Base-by-base conservation (phyloP, 2,329 filamentous ascomycete genomes). In the Aspergillus thermomutatus region DNA sequence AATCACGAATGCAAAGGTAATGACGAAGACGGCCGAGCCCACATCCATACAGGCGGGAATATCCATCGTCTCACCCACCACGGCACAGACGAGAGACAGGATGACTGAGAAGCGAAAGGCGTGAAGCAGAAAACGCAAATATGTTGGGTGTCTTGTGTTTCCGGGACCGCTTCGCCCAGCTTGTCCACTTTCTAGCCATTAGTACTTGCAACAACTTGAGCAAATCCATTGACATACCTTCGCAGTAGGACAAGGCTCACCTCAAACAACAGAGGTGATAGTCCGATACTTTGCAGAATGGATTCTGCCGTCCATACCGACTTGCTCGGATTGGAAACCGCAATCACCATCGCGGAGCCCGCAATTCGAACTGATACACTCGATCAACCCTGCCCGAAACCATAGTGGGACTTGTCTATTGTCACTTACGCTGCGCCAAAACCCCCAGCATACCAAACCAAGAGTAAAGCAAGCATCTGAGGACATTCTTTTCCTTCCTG, bases 211-310 rank as follows among this genome's bases (percentile, higher is more conserved):
- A 19, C 5, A 3, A 51, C 9, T 5, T 21, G 25, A 45, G 26
- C 19, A 9, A 8, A 23, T 6, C 0, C 19, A 37, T 14, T 10
- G 11, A 31, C 57, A 17, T 61, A 69, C 67, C 65, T 65, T 59
- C 63, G 54, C 43, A 70, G 25, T 51, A 69, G 60, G 9, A 69
- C 52, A 25, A 68, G 53, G 52, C 67, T 69, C 34, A 69, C 60
- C 55, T 70, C 67, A 37, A 70, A 69, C 19, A 69, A 54, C 19
- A 70, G 61, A 37, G 66, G 66, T 10, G 67, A 69, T n/a, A 69
- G 63, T 1, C 67, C 68, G 27, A 67, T 62, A 19, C 60, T 63
- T 60, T 65, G 64, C 53, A 70, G 41, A 21, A 60, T 55, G 23
- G 54, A 56, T 50, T 67, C 63, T 7, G 65, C 59, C 27, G 62